A percentile compares a stretch with the other conserved stretches of the same genome.
Evolutionary conservation across 1,284 basidiomycete genomes (phyloP).

Genomic region (Blastosporella zonata): DNA sequence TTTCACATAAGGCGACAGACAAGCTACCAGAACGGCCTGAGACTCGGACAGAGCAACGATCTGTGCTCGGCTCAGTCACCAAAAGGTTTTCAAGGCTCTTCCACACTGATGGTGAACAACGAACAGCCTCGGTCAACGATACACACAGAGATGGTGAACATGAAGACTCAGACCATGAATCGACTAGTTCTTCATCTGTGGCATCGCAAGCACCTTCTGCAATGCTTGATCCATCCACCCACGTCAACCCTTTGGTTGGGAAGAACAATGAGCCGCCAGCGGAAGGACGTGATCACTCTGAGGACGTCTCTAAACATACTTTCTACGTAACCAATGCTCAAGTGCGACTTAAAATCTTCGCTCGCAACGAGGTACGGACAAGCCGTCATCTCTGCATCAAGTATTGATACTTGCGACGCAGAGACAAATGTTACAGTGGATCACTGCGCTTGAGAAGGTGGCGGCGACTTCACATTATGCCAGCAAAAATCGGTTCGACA

Average conservation of each 20-base stretch:
- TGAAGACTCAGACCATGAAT: conserved; percentile 20
- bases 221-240: conserved; percentile 75
- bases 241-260: conserved; percentile 51
- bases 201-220: conserved; percentile 43
- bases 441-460: conserved; percentile 86
- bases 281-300: conserved; percentile 42
- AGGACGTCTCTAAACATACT: conserved; percentile 83
- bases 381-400: not conserved
- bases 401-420: conserved; percentile 25
- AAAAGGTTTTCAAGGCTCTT: conserved; percentile 48
- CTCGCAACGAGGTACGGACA: conserved; percentile 74
- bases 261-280: conserved; percentile 27
- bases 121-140: conserved; percentile 21
- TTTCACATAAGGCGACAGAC: conserved; percentile 6
- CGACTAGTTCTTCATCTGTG: conserved; percentile 35
- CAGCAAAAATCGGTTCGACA: conserved; percentile 84
- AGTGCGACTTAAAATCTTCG: conserved; percentile 83
- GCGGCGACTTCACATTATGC: conserved; percentile 80
- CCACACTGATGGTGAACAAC: conserved; percentile 26
- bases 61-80: conserved; percentile 50
- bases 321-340: conserved; percentile 95
- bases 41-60: conserved; percentile 30
- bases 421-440: conserved; percentile 98
- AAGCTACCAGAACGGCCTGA: conserved; percentile 24
- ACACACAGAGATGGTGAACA: conserved; percentile 4